A percentile compares a stretch with the other conserved stretches of the same genome.
These are phyloP conservation scores for Aspergillus sp. DNA, from an alignment of 2,329 filamentous ascomycete genomes.

Conservation along the genomic window DNA sequence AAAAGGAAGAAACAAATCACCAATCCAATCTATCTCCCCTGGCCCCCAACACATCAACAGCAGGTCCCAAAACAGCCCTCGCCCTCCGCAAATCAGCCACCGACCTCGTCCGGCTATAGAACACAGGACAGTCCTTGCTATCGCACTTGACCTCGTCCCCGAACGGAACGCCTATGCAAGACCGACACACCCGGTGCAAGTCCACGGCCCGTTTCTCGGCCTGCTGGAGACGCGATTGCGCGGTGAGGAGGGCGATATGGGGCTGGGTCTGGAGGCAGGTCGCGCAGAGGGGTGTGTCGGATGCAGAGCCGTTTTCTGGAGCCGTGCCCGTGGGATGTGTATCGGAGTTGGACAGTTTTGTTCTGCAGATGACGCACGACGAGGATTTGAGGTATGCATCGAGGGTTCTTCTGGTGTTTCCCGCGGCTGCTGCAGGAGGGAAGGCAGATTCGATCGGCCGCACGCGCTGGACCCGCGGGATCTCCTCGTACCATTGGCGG, in stretches of 20 bases:
- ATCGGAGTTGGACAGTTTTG: slow-evolving; percentile 39
- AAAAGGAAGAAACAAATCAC: slow-evolving; percentile 13
- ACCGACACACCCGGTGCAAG: slow-evolving; percentile 64
- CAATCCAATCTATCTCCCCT: slow-evolving; percentile 29
- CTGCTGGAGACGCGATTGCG: slow-evolving; percentile 53
- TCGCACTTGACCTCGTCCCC: slow-evolving; percentile 77
- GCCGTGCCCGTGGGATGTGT: not conserved
- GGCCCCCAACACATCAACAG: slow-evolving; percentile 27
- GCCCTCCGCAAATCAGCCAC: slow-evolving; percentile 28
- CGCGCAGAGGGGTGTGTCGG: slow-evolving; percentile 34
- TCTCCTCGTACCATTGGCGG: slow-evolving; percentile 85
- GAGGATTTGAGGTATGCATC: slow-evolving; percentile 84
- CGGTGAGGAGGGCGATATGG: slow-evolving; percentile 51
- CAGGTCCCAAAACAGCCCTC: slow-evolving; percentile 27
- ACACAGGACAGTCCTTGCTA: slow-evolving; percentile 85
- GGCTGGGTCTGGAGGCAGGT: slow-evolving; percentile 24
- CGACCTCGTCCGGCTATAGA: slow-evolving; percentile 50
- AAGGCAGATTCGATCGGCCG: slow-evolving; percentile 47
- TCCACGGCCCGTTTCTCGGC: slow-evolving; percentile 57
- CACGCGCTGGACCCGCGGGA: slow-evolving; percentile 81
- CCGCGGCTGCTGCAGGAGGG: slow-evolving; percentile 17
- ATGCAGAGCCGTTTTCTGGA: slow-evolving; percentile 18
- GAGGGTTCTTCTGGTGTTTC: slow-evolving; percentile 58
- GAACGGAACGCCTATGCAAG: slow-evolving; percentile 64
- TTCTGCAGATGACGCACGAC: slow-evolving; percentile 66